Evolutionary conservation across 495 filamentous ascomycete genomes (phyloP).

Genomic region (Xylaria grammica): DNA sequence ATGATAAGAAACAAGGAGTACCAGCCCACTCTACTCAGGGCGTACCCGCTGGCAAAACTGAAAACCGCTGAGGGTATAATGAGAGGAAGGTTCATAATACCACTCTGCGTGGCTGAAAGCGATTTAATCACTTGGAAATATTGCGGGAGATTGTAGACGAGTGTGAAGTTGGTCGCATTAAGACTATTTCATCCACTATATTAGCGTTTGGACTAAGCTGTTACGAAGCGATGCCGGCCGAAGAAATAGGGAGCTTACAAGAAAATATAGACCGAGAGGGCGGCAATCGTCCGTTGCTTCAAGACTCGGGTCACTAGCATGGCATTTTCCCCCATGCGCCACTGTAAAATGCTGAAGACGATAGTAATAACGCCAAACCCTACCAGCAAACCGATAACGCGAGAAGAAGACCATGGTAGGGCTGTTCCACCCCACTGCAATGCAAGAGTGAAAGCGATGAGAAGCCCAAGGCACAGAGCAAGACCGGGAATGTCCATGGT

Average conservation of each 20-base stretch:
- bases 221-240: too few relatives aligned
- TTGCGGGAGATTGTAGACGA: neutral
- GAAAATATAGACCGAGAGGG: neutral
- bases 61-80: neutral
- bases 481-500: slow-evolving; percentile 25
- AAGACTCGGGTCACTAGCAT: neutral
- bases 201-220: too few relatives aligned
- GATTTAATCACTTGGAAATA: slow-evolving; percentile 2
- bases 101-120: neutral
- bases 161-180: neutral
- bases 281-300: neutral
- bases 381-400: slow-evolving; percentile 52
- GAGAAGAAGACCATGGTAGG: slow-evolving; percentile 44
- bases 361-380: slow-evolving; percentile 35
- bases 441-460: slow-evolving; percentile 46
- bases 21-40: neutral
- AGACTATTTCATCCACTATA: neutral
- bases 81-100: neutral
- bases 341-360: slow-evolving; percentile 36
- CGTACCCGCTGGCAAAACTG: too few relatives aligned
- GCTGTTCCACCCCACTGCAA: slow-evolving; percentile 52
- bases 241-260: neutral
- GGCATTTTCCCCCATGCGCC: slow-evolving; percentile 31
- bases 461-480: slow-evolving; percentile 41
- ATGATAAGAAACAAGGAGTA: slow-evolving; percentile 31